Evolutionary conservation across 78 protist genomes (phyloP).

Genomic region (Tieghemostelium lacteum): DNA sequence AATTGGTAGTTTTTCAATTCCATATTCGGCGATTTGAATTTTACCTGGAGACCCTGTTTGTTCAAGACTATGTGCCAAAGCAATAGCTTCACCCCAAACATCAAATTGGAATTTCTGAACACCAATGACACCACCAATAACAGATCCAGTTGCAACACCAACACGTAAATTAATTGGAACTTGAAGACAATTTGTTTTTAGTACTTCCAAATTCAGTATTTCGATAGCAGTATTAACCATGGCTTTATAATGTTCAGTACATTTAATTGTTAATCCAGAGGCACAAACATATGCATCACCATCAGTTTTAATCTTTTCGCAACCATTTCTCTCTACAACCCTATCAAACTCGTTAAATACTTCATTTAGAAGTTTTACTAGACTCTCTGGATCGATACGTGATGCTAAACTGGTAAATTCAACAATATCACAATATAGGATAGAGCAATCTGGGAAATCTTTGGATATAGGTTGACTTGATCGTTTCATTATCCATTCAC

Average conservation of each 20-base stretch:
- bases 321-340: conserved; percentile 32
- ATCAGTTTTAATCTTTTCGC: conserved; percentile 77
- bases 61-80: conserved; percentile 54
- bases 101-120: conserved; percentile 57
- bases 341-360: conserved; percentile 86
- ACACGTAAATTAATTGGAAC: conserved; percentile 33
- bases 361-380: conserved; percentile 81
- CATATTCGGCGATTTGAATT: conserved; percentile 38
- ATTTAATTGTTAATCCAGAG: conserved; percentile 40
- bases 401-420: conserved; percentile 81
- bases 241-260: conserved; percentile 2
- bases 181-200: conserved; percentile 1
- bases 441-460: conserved; percentile 49
- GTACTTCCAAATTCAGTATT: conserved; percentile 13
- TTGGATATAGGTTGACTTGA: conserved; percentile 35
- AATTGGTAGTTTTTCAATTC: neutral
- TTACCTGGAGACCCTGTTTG: conserved; percentile 51
- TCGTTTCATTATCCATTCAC: neutral
- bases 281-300: conserved; percentile 80
- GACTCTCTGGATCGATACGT: conserved; percentile 14
- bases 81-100: conserved; percentile 78
- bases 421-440: conserved; percentile 79
- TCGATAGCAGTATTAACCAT: conserved; percentile 34
- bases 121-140: conserved; percentile 81
- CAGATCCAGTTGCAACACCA: conserved; percentile 78